phyloP scores from a whole-genome alignment of 352 stramenopile species.

The Thraustotheca clavata region DNA sequence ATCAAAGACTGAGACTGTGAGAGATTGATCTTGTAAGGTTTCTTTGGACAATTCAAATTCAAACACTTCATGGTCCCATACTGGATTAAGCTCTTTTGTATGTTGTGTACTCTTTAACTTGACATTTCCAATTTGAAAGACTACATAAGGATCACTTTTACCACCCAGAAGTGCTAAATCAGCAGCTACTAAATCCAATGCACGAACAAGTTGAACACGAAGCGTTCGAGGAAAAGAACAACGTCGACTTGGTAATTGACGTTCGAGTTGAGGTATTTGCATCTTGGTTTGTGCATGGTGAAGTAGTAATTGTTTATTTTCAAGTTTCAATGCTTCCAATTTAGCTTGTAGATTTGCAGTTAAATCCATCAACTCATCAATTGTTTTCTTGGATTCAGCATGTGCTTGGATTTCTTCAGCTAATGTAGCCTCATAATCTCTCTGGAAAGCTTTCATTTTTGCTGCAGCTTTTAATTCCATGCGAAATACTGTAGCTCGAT shows the following conservation, averaged over 20 bases:
- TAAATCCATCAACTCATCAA: background rate
- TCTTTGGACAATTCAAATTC: slow-evolving; percentile 30
- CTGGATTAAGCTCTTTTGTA: slow-evolving; percentile 37
- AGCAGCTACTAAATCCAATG: background rate
- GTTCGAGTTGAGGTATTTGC: background rate
- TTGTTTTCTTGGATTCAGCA: background rate
- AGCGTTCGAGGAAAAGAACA: background rate
- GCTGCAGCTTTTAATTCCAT: background rate
- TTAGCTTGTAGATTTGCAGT: background rate
- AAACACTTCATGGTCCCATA: slow-evolving; percentile 49
- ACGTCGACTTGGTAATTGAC: background rate
- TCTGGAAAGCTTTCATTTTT: background rate
- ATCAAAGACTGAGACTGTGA: slow-evolving; percentile 54
- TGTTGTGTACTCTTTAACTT: slow-evolving; percentile 47
- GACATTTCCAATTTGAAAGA: slow-evolving; percentile 43
- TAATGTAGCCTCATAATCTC: background rate
- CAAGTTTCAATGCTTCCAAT: background rate
- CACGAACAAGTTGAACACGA: slow-evolving; percentile 7
- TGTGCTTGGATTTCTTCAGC: background rate
- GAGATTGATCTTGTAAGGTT: slow-evolving; percentile 24
- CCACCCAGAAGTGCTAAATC: slow-evolving; percentile 38
- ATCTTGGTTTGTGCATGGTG: background rate
- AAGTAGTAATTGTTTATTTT: background rate
- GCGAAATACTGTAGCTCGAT: background rate
- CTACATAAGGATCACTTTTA: slow-evolving; percentile 69